Percentiles rank a stretch among this genome's conserved stretches.
Conservation (phyloP, 1,139 yeast species). For the Lodderomyces metapsilosis region DNA sequence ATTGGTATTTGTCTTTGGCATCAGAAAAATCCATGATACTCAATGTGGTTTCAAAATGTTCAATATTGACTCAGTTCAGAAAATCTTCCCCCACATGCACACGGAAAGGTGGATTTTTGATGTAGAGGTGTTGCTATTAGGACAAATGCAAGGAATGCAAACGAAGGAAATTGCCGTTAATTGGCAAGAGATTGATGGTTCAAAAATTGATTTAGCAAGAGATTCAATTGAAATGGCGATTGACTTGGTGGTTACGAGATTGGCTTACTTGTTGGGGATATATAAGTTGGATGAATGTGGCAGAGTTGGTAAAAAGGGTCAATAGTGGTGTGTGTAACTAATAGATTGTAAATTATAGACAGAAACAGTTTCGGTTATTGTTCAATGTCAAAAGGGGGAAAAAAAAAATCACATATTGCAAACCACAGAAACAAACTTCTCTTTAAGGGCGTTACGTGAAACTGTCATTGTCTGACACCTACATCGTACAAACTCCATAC, state of each 20-base stretch:
- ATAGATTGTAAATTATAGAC: neutral
- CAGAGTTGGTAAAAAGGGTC: slow-evolving; percentile 15
- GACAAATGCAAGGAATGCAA: slow-evolving; percentile 64
- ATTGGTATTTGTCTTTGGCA: slow-evolving; percentile 84
- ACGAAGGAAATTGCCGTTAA: slow-evolving; percentile 80
- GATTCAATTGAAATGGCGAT: slow-evolving; percentile 95
- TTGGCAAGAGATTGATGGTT: slow-evolving; percentile 97
- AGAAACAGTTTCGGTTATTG: too few species aligned
- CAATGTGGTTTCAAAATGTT: slow-evolving; percentile 97
- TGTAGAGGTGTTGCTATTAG: slow-evolving; percentile 85
- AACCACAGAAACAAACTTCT: neutral
- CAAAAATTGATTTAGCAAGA: slow-evolving; percentile 86
- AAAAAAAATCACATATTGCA: neutral
- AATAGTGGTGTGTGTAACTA: neutral
- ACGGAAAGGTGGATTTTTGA: slow-evolving; percentile 99
- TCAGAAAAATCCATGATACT: slow-evolving; percentile 82
- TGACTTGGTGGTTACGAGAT: slow-evolving; percentile 84
- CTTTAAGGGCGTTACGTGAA: too few species aligned
- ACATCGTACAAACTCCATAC: too few species aligned
- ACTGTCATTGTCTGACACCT: neutral
- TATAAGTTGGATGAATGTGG: slow-evolving; percentile 49
- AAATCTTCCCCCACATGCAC: slow-evolving; percentile 87
- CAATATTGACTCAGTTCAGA: slow-evolving; percentile 60
- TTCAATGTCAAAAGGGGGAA: too few species aligned
- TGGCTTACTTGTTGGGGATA: slow-evolving; percentile 84